A percentile compares a stretch with the other conserved stretches of the same genome.
Evolutionary conservation across 2,329 filamentous ascomycete species (phyloP).

Genomic region (Nemania sp.): DNA sequence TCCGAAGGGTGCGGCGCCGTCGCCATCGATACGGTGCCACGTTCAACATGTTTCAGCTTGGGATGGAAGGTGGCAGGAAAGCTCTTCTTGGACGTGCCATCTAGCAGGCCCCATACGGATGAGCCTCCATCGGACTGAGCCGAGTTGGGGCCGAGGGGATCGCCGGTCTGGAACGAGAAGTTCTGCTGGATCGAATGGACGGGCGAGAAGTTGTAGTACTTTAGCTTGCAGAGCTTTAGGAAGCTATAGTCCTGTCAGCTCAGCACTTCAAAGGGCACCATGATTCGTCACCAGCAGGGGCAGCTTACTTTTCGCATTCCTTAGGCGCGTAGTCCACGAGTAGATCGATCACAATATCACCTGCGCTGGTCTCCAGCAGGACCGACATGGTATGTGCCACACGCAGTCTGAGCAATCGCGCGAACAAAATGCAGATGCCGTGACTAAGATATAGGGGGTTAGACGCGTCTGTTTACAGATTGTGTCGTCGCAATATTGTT

Average conservation of each 20-base stretch:
- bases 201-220: conserved; percentile 98
- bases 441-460: too few relatives aligned
- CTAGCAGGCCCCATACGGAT: conserved; percentile 86
- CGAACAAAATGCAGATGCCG: too few relatives aligned
- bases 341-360: conserved; percentile 94
- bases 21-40: conserved; percentile 97
- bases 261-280: background rate
- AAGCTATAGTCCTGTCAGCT: conserved; percentile 73
- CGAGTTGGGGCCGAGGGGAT: conserved; percentile 85
- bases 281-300: background rate
- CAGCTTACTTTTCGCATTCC: conserved; percentile 88
- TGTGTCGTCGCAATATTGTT: too few relatives aligned
- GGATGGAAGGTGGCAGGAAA: conserved; percentile 85
- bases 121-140: conserved; percentile 87
- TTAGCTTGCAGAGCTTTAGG: conserved; percentile 96
- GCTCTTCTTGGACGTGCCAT: conserved; percentile 70
- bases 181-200: conserved; percentile 90
- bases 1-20: conserved; percentile 76
- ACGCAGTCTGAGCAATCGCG: too few relatives aligned
- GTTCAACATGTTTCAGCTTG: conserved; percentile 85
- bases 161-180: conserved; percentile 95
- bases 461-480: too few relatives aligned
- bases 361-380: conserved; percentile 86
- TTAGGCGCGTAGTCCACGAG: conserved; percentile 86
- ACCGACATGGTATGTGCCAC: conserved; percentile 93